phyloP scores from a whole-genome alignment of 306 rosid species.

The Fragaria iinumae region DNA sequence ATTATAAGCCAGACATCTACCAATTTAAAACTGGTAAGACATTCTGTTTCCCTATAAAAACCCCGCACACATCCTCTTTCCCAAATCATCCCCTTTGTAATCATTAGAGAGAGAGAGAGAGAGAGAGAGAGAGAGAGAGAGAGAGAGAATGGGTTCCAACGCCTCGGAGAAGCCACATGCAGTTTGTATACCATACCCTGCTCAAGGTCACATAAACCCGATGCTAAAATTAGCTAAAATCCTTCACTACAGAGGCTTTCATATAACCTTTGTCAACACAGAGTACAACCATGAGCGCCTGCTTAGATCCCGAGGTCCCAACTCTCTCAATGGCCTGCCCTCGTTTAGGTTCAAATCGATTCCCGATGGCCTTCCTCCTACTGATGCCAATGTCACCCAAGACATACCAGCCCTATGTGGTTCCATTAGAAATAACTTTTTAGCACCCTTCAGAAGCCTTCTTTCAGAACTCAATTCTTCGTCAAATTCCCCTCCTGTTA shows the following conservation, averaged over 20 bases:
- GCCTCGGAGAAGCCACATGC: constrained; percentile 9
- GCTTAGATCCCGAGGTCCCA: constrained; percentile 21
- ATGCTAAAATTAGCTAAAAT: constrained; percentile 36
- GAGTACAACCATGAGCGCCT: constrained; percentile 34
- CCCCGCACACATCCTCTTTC: neutral
- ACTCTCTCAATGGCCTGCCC: constrained; percentile 21
- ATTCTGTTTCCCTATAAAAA: too few species aligned
- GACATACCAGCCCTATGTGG: constrained; percentile 1
- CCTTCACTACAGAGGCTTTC: constrained; percentile 32
- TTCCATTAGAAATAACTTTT: neutral
- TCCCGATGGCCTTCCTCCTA: constrained; percentile 22
- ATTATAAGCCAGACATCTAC: neutral
- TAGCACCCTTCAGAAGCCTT: constrained; percentile 25
- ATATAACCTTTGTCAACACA: constrained; percentile 33
- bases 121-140: neutral
- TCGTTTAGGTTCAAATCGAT: constrained; percentile 29
- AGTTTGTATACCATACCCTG: constrained; percentile 30
- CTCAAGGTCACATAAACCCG: constrained; percentile 37
- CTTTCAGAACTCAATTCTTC: constrained; percentile 22
- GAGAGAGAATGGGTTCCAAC: constrained; percentile 1
- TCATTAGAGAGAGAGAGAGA: too few species aligned
- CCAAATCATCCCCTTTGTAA: neutral
- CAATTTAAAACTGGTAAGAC: too few species aligned
- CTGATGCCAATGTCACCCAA: constrained; percentile 24
- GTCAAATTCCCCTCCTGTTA: constrained; percentile 13